A percentile compares a stretch with the other conserved stretches of the same genome.
phyloP scores from a whole-genome alignment of 1,284 basidiomycete genomes.

The Ganoderma leucocontextum region DNA sequence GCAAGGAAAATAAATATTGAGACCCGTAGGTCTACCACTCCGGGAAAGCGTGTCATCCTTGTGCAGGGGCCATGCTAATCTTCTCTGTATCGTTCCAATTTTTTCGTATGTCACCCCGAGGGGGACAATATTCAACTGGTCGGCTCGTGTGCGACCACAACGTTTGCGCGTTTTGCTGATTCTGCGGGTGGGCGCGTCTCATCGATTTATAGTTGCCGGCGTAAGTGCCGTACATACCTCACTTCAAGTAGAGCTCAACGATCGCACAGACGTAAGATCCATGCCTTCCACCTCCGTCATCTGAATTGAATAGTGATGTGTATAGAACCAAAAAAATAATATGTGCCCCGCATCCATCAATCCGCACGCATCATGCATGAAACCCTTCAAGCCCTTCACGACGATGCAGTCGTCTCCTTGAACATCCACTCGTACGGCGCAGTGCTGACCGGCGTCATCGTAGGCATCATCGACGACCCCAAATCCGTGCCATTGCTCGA shows the following conservation, averaged over 20 bases:
- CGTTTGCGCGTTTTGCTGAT: too few species aligned
- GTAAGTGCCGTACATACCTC: too few species aligned
- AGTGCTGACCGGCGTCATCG: constrained; percentile 49
- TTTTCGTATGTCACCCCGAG: constrained; percentile 35
- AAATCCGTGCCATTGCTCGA: constrained; percentile 15
- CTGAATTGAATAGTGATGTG: constrained; percentile 6
- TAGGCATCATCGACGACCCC: constrained; percentile 21
- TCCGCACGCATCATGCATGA: neutral
- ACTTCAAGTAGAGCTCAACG: neutral
- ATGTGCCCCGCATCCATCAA: constrained; percentile 5
- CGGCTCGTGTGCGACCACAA: too few species aligned
- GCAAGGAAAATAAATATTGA: constrained; percentile 27
- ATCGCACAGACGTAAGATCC: neutral
- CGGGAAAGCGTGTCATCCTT: too few species aligned
- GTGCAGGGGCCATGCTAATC: neutral
- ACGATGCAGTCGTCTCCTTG: constrained; percentile 29
- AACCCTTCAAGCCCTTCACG: neutral
- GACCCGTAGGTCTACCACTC: too few species aligned
- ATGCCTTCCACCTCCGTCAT: constrained; percentile 2
- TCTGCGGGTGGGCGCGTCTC: too few species aligned
- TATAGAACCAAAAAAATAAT: constrained; percentile 4
- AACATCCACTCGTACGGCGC: constrained; percentile 55
- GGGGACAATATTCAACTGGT: constrained; percentile 18
- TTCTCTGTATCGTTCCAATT: constrained; percentile 35
- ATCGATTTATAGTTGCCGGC: too few species aligned